These are phyloP conservation scores for Avicennia marina DNA, from an alignment of 257 asterid genomes.

Conservation along the genomic window DNA sequence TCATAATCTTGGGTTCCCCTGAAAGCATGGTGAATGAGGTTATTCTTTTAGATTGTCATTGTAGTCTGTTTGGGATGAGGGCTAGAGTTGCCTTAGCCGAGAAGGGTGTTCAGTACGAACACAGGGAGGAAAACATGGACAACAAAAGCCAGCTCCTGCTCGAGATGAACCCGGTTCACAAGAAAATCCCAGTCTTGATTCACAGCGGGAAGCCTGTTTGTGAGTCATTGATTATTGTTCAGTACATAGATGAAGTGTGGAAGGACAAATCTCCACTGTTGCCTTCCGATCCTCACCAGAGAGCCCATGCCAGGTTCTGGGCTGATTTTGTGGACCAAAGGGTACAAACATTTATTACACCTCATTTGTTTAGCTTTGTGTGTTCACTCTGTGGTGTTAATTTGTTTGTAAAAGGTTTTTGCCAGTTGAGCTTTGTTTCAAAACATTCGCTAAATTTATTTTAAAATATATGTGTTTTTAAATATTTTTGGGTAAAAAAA, in stretches of 20 bases:
- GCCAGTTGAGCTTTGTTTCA: no score
- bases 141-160: background rate
- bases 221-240: background rate
- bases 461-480: no score
- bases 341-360: background rate
- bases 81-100: conserved; percentile 1
- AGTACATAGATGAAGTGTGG: conserved; percentile 10
- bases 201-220: conserved; percentile 1
- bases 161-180: conserved; percentile 12
- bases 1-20: no score
- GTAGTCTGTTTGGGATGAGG: background rate
- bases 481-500: no score
- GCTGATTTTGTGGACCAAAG: conserved; percentile 4
- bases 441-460: no score
- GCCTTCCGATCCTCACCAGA: conserved; percentile 9
- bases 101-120: background rate
- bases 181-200: conserved; percentile 4
- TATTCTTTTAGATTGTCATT: background rate
- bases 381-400: background rate
- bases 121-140: background rate
- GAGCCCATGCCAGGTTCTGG: conserved; percentile 8
- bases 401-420: no score
- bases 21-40: no score
- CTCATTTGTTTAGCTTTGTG: background rate
- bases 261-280: background rate